These are phyloP conservation scores for Pseudonitzschia pungens DNA, from an alignment of 108 stramenopile genomes.

Conservation along the genomic window DNA sequence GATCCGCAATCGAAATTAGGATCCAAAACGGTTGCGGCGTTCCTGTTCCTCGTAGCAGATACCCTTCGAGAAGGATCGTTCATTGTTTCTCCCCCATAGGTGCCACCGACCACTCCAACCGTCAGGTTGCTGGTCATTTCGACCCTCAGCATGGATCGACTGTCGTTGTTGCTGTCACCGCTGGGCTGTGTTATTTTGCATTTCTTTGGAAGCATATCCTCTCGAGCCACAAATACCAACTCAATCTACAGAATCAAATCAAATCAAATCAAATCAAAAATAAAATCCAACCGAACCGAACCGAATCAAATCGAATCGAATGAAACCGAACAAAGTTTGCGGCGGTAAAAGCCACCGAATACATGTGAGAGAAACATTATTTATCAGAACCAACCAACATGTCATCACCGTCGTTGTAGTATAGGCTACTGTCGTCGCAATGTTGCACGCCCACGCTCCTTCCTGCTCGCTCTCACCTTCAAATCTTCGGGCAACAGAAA, in stretches of 20 bases:
- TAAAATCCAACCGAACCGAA: slow-evolving; percentile 9
- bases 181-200: slow-evolving; percentile 3
- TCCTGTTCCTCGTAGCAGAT: background rate
- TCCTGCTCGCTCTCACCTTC: slow-evolving; percentile 16
- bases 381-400: background rate
- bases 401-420: background rate
- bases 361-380: too few relatives aligned
- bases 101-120: slow-evolving; percentile 61
- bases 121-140: slow-evolving; percentile 46
- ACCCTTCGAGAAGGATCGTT: background rate
- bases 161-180: background rate
- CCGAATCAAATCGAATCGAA: background rate
- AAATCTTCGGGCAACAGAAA: slow-evolving; percentile 68
- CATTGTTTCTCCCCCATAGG: slow-evolving; percentile 51
- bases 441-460: background rate
- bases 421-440: background rate
- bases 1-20: slow-evolving; percentile 81
- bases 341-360: background rate
- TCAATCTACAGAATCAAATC: slow-evolving; percentile 40
- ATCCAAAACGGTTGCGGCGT: slow-evolving; percentile 39
- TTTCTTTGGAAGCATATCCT: slow-evolving; percentile 77
- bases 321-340: background rate
- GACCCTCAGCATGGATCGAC: slow-evolving; percentile 33
- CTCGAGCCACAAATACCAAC: slow-evolving; percentile 70
- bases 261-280: background rate